phyloP scores from a whole-genome alignment of 805 yeast species.

The Candida silvatica region DNA sequence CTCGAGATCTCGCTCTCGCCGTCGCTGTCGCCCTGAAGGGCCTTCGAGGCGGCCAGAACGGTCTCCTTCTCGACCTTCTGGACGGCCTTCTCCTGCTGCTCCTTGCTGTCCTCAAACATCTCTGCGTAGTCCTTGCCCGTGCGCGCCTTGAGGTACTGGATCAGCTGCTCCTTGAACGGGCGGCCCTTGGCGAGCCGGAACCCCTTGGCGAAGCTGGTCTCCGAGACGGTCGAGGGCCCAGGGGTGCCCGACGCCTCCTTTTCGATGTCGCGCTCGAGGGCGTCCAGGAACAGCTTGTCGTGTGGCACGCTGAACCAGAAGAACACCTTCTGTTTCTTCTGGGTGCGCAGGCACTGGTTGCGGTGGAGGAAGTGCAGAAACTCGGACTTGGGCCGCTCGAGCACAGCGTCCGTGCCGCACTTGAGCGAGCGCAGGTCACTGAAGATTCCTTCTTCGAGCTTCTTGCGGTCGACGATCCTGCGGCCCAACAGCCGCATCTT shows the following conservation, averaged over 20 bases:
- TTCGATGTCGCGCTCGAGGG: constrained; percentile 84
- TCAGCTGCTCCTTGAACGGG: constrained; percentile 48
- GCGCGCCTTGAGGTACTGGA: constrained; percentile 13
- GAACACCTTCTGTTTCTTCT: constrained; percentile 93
- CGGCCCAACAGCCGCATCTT: constrained; percentile 89
- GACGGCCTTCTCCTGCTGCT: background rate
- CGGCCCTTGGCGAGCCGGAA: constrained; percentile 53
- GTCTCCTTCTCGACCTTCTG: background rate
- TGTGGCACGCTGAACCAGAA: constrained; percentile 96
- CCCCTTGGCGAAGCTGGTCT: constrained; percentile 70
- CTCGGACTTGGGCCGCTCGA: constrained; percentile 81
- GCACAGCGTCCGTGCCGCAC: constrained; percentile 77
- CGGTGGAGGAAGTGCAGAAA: constrained; percentile 78
- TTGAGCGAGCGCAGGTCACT: constrained; percentile 83
- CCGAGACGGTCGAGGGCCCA: constrained; percentile 69
- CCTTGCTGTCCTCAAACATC: background rate
- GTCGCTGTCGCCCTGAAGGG: background rate
- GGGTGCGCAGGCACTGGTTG: constrained; percentile 84
- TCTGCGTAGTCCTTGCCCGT: constrained; percentile 6
- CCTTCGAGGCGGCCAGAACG: background rate
- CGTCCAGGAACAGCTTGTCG: constrained; percentile 86
- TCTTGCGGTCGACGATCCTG: constrained; percentile 73
- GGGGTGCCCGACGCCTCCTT: constrained; percentile 54
- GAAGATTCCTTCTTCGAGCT: constrained; percentile 94
- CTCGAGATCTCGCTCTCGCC: no score